Conservation (phyloP, 2,329 filamentous ascomycete genomes). For the Diaporthe velutina region DNA sequence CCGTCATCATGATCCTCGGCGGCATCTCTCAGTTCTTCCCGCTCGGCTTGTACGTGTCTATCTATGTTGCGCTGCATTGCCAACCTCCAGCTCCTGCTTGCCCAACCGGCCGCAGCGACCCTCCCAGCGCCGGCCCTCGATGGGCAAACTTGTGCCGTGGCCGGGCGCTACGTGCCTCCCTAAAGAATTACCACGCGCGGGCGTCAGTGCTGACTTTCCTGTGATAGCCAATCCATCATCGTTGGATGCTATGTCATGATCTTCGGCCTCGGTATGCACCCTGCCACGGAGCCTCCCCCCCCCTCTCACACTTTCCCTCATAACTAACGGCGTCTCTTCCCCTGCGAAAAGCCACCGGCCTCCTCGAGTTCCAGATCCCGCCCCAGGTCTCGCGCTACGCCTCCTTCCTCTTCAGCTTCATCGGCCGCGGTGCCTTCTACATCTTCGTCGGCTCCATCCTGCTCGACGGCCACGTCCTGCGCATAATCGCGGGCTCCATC, state of each 20-base stretch:
- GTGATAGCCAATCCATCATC: slow-evolving; percentile 76
- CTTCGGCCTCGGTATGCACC: slow-evolving; percentile 82
- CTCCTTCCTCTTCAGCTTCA: slow-evolving; percentile 97
- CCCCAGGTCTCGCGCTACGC: slow-evolving; percentile 93
- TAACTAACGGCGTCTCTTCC: neutral
- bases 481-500: slow-evolving; percentile 81
- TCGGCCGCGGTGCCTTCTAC: slow-evolving; percentile 97
- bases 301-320: neutral
- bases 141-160: neutral
- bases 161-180: neutral
- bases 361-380: slow-evolving; percentile 88
- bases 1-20: slow-evolving; percentile 87
- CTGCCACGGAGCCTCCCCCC: neutral
- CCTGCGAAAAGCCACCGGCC: slow-evolving; percentile 35
- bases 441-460: slow-evolving; percentile 93
- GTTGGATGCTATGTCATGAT: slow-evolving; percentile 89
- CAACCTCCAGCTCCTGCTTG: slow-evolving; percentile 44
- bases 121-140: slow-evolving; percentile 15
- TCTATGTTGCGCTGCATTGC: slow-evolving; percentile 54
- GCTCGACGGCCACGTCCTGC: slow-evolving; percentile 75
- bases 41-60: slow-evolving; percentile 67
- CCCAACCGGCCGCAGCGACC: slow-evolving; percentile 4
- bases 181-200: neutral
- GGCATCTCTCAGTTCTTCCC: slow-evolving; percentile 81
- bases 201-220: slow-evolving; percentile 13